phyloP scores from a whole-genome alignment of 2,329 filamentous ascomycete species.

The Stachybotrys chlorohalonatus region DNA sequence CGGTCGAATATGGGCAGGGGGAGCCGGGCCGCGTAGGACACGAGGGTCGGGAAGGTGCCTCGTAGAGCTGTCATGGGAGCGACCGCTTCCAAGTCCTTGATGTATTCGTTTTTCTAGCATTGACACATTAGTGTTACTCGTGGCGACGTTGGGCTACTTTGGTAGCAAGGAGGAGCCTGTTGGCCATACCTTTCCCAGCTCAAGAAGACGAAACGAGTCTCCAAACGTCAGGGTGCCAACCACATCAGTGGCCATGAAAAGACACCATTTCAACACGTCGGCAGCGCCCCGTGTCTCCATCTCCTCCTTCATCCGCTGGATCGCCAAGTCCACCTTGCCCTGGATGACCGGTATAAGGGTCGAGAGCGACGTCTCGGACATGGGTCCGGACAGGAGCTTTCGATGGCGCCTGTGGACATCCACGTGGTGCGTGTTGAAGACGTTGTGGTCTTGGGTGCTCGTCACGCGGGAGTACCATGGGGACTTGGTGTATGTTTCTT shows the following conservation, averaged over 20 bases:
- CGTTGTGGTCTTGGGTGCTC: neutral
- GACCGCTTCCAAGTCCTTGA: neutral
- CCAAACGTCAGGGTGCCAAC: conserved; percentile 43
- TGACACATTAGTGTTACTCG: neutral
- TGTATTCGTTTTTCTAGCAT: neutral
- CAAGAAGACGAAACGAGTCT: conserved; percentile 38
- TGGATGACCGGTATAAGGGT: neutral
- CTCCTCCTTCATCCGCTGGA: conserved; percentile 17
- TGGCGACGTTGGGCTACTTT: neutral
- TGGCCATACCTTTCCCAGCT: conserved; percentile 30
- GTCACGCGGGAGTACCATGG: neutral
- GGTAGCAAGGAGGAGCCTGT: neutral
- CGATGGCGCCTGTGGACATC: neutral
- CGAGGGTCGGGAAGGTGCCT: neutral
- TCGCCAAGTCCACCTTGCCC: neutral
- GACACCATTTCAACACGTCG: conserved; percentile 42
- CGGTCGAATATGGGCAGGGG: neutral
- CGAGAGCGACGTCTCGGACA: conserved; percentile 1
- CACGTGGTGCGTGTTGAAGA: neutral
- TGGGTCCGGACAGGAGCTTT: neutral
- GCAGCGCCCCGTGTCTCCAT: conserved; percentile 18
- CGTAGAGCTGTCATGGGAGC: neutral
- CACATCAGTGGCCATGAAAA: conserved; percentile 42
- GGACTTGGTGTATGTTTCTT: conserved; percentile 1
- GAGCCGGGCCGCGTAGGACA: neutral